Evolutionary conservation across 202 grass and related monocot species (phyloP).

Genomic region (Elaeis oleifera): DNA sequence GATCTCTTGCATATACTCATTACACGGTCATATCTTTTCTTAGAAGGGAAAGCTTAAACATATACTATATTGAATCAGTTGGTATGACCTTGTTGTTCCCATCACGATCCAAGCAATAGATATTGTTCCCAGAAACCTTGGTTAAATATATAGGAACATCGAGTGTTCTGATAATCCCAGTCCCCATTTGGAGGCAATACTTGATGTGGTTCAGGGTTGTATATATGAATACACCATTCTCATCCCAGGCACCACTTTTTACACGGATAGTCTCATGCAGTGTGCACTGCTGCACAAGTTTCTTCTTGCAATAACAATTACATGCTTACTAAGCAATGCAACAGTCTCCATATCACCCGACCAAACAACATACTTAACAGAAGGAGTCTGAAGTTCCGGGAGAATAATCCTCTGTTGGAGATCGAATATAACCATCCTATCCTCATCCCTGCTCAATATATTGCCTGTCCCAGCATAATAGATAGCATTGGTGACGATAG

Average conservation of each 20-base stretch:
- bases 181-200: constrained; percentile 97
- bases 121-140: constrained; percentile 68
- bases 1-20: constrained; percentile 94
- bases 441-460: constrained; percentile 82
- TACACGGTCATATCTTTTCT: constrained; percentile 77
- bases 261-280: constrained; percentile 91
- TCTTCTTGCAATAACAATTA: constrained; percentile 80
- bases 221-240: constrained; percentile 88
- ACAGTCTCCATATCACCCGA: constrained; percentile 86
- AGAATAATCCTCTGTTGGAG: constrained; percentile 85
- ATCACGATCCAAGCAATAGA: constrained; percentile 88
- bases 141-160: constrained; percentile 95
- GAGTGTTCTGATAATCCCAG: constrained; percentile 87
- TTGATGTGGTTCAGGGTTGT: constrained; percentile 96
- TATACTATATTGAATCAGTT: constrained; percentile 86
- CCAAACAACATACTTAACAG: constrained; percentile 86
- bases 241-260: constrained; percentile 99
- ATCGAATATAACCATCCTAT: constrained; percentile 81
- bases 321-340: constrained; percentile 85
- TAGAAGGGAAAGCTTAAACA: constrained; percentile 93
- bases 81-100: constrained; percentile 69
- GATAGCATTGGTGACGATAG: constrained; percentile 74
- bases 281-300: constrained; percentile 72
- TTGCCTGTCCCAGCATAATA: constrained; percentile 94
- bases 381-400: constrained; percentile 75